Evolutionary conservation across 2,329 filamentous ascomycete genomes (phyloP).

Genomic region (Fusarium torreyae): DNA sequence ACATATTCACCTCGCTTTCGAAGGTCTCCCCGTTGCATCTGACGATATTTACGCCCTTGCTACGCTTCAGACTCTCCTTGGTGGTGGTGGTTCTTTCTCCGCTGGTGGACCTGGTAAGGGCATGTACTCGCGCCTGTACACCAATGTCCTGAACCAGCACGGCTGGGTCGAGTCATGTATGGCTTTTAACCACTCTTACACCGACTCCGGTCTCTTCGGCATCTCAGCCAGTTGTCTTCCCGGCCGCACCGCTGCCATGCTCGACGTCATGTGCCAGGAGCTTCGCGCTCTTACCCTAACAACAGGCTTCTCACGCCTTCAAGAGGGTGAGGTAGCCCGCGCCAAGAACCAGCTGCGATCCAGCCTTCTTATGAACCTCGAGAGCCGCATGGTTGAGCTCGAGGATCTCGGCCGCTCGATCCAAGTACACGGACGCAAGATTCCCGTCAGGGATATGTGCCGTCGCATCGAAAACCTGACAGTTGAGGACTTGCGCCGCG

Average conservation of each 20-base stretch:
- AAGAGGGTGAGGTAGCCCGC: slow-evolving; percentile 83
- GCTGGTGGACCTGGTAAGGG: slow-evolving; percentile 97
- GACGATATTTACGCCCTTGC: slow-evolving; percentile 97
- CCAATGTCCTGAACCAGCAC: slow-evolving; percentile 97
- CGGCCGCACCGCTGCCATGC: slow-evolving; percentile 82
- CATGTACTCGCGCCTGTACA: slow-evolving; percentile 99
- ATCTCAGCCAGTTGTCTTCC: slow-evolving; percentile 91
- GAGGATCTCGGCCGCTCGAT: slow-evolving; percentile 96
- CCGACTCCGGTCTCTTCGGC: slow-evolving; percentile 94
- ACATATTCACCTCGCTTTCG: slow-evolving; percentile 96
- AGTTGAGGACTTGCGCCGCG: slow-evolving; percentile 83
- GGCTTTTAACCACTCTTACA: slow-evolving; percentile 98
- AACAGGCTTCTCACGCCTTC: slow-evolving; percentile 79
- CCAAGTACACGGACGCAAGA: slow-evolving; percentile 94
- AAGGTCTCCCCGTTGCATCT: slow-evolving; percentile 90
- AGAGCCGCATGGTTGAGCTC: slow-evolving; percentile 96
- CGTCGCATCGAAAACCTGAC: slow-evolving; percentile 85
- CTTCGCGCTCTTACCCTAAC: slow-evolving; percentile 84
- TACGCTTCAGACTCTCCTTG: slow-evolving; percentile 94
- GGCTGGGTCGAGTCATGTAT: slow-evolving; percentile 97
- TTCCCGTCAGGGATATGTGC: slow-evolving; percentile 95
- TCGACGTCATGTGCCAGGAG: slow-evolving; percentile 96
- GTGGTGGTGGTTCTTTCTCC: slow-evolving; percentile 95
- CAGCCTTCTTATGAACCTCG: slow-evolving; percentile 95
- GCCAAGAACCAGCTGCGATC: slow-evolving; percentile 97